Evolutionary conservation across 2,329 filamentous ascomycete genomes (phyloP).

Genomic region (Colletotrichum somersetense): DNA sequence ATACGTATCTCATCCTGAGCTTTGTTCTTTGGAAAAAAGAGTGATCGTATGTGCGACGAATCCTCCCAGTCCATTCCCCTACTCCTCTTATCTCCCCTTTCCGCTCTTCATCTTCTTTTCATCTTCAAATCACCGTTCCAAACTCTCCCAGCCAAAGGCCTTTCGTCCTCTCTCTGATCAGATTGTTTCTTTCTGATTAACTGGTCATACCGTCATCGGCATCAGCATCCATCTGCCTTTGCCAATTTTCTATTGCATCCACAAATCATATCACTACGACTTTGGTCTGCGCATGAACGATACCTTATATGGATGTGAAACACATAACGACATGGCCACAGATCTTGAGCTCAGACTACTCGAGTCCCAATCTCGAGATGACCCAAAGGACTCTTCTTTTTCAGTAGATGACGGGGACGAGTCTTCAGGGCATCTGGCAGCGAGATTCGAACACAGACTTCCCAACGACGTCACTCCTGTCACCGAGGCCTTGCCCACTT

Average conservation of each 20-base stretch:
- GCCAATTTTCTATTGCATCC: rapidly evolving
- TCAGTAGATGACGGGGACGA: not conserved
- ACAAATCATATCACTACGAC: not conserved
- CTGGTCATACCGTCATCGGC: no score
- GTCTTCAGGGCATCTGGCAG: not conserved
- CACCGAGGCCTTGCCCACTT: not conserved
- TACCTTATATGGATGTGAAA: not conserved
- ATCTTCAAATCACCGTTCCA: no score
- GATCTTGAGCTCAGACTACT: not conserved
- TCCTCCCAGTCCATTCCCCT: no score
- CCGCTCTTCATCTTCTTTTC: no score
- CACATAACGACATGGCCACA: not conserved
- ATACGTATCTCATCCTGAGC: no score
- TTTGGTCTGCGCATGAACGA: not conserved
- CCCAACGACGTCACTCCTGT: not conserved
- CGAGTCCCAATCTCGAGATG: not conserved
- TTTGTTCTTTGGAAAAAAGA: no score
- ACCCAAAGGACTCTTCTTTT: not conserved
- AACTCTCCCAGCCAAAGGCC: no score
- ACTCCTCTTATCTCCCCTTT: no score
- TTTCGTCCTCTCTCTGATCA: no score
- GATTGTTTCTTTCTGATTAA: no score
- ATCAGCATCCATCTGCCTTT: no score
- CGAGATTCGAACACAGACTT: not conserved
- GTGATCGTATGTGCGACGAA: no score